These are phyloP conservation scores for Sugiyamaella grinbergsii DNA, from an alignment of 1,139 yeast genomes.

Conservation along the genomic window DNA sequence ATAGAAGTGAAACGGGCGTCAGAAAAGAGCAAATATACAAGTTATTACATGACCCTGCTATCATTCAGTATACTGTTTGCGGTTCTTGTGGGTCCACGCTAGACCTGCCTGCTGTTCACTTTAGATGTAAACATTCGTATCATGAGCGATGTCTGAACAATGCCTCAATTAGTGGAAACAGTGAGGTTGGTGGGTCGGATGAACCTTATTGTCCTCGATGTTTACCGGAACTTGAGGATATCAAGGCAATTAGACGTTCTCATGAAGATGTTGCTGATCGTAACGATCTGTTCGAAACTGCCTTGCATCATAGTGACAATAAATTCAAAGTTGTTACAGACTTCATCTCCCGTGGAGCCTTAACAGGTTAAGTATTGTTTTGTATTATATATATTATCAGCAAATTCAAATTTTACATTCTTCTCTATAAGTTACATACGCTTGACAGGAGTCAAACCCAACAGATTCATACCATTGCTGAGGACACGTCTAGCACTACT, in stretches of 20 bases:
- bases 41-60: conserved; percentile 56
- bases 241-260: conserved; percentile 57
- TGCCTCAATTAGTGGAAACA: conserved; percentile 22
- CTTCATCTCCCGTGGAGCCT: conserved; percentile 84
- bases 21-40: conserved; percentile 58
- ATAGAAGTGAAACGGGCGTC: conserved; percentile 64
- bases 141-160: conserved; percentile 75
- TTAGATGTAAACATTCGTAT: conserved; percentile 83
- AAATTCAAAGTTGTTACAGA: conserved; percentile 76
- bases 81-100: conserved; percentile 66
- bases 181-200: conserved; percentile 30
- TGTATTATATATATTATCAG: conserved; percentile 5
- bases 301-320: conserved; percentile 61
- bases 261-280: conserved; percentile 67
- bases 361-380: conserved; percentile 37
- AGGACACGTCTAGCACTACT: conserved; percentile 88
- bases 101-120: conserved; percentile 81
- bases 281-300: conserved; percentile 60
- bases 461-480: conserved; percentile 84
- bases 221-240: conserved; percentile 64
- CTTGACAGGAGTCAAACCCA: conserved; percentile 96
- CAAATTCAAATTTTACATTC: background rate
- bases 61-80: conserved; percentile 71
- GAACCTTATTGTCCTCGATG: conserved; percentile 69
- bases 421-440: conserved; percentile 68